Conservation (phyloP, 2,329 filamentous ascomycete species). For the Penicillium vulpinum region DNA sequence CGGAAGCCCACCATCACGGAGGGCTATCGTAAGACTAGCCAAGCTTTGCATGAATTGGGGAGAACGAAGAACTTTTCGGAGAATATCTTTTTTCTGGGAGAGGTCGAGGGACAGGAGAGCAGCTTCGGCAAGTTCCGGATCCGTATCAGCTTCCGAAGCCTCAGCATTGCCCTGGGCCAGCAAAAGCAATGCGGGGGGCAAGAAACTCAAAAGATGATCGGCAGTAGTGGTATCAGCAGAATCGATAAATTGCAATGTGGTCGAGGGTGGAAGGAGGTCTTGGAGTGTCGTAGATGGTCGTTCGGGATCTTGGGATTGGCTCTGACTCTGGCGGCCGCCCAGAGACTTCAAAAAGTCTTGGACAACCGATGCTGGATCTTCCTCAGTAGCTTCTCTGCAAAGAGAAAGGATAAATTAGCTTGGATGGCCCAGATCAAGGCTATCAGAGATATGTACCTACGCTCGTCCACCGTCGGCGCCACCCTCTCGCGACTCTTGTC, state of each 20-base stretch:
- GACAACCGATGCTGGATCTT: slow-evolving; percentile 75
- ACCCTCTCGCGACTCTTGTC: slow-evolving; percentile 82
- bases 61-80: slow-evolving; percentile 80
- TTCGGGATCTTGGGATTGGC: slow-evolving; percentile 52
- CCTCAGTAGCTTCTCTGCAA: slow-evolving; percentile 59
- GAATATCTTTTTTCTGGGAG: slow-evolving; percentile 74
- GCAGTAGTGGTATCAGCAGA: slow-evolving; percentile 64
- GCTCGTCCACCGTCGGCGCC: slow-evolving; percentile 97
- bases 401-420: slow-evolving; percentile 16
- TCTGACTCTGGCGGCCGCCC: slow-evolving; percentile 53
- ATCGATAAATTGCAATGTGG: slow-evolving; percentile 76
- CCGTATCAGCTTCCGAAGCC: slow-evolving; percentile 64
- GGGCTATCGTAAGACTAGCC: slow-evolving; percentile 78
- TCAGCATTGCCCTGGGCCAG: slow-evolving; percentile 69
- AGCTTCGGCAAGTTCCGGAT: slow-evolving; percentile 66
- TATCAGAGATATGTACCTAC: slow-evolving; percentile 72
- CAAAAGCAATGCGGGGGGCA: slow-evolving; percentile 77
- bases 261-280: slow-evolving; percentile 76
- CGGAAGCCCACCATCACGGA: slow-evolving; percentile 86
- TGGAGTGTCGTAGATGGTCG: slow-evolving; percentile 78
- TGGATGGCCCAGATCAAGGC: slow-evolving; percentile 12
- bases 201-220: slow-evolving; percentile 71
- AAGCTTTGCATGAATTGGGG: slow-evolving; percentile 90
- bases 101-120: slow-evolving; percentile 72
- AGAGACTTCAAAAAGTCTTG: slow-evolving; percentile 87